phyloP scores from a whole-genome alignment of 2,329 filamentous ascomycete genomes.

The Passalora sequoiae region DNA sequence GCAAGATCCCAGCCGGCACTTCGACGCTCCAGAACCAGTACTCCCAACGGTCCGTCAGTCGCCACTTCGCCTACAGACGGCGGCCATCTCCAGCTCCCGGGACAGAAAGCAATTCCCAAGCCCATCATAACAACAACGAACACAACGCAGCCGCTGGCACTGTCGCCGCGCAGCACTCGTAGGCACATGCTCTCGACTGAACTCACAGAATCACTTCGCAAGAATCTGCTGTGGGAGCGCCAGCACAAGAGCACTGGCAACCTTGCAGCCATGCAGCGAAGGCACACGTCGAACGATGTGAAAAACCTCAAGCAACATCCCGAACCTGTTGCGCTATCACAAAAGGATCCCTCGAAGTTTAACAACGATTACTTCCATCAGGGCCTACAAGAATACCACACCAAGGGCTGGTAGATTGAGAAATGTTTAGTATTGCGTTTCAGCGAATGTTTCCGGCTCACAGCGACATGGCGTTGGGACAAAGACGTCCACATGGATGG shows the following conservation, averaged over 20 bases:
- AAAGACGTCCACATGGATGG: constrained; percentile 14
- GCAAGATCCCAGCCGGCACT: constrained; percentile 52
- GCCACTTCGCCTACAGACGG: constrained; percentile 52
- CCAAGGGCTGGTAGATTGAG: constrained; percentile 68
- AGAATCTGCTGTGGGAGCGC: constrained; percentile 89
- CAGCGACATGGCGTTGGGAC: constrained; percentile 8
- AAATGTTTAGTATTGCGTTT: constrained; percentile 25
- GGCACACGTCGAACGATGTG: constrained; percentile 86
- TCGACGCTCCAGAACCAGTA: constrained; percentile 59
- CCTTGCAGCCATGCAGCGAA: constrained; percentile 80
- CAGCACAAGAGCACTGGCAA: constrained; percentile 88
- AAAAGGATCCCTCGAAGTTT: constrained; percentile 51
- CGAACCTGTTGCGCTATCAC: constrained; percentile 52
- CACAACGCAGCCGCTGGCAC: constrained; percentile 52
- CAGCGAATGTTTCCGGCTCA: constrained; percentile 23
- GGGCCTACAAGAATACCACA: constrained; percentile 78
- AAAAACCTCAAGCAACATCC: constrained; percentile 81
- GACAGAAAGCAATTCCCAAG: constrained; percentile 47
- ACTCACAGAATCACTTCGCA: constrained; percentile 84
- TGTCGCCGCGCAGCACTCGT: constrained; percentile 86
- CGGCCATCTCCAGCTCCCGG: constrained; percentile 28
- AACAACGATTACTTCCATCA: constrained; percentile 84
- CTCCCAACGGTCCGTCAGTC: constrained; percentile 62
- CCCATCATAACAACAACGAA: constrained; percentile 71
- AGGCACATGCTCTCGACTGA: constrained; percentile 95